These are phyloP conservation scores for Rhizoclosmatium sp. DNA, from an alignment of 192 early-diverging fungal species.

Conservation along the genomic window DNA sequence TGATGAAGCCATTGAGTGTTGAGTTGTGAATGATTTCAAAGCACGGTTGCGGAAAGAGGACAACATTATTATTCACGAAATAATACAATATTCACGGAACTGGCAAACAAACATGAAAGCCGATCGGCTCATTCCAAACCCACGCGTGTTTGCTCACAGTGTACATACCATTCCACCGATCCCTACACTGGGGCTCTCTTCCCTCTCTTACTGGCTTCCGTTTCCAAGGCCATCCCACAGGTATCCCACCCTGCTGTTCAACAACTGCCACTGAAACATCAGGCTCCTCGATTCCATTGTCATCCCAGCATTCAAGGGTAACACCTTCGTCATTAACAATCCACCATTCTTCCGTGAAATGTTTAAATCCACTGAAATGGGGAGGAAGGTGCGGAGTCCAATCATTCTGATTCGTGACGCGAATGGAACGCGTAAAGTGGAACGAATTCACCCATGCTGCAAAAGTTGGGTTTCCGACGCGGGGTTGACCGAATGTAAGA, in stretches of 20 bases:
- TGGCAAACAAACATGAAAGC: constrained; percentile 28
- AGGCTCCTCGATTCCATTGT: constrained; percentile 31
- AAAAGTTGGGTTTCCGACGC: constrained; percentile 47
- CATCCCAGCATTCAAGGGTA: constrained; percentile 37
- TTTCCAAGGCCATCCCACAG: neutral
- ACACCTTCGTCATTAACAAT: constrained; percentile 39
- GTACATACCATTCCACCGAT: constrained; percentile 30
- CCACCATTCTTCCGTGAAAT: constrained; percentile 42
- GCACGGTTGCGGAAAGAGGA: too few species aligned
- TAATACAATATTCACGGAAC: neutral
- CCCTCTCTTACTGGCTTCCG: neutral
- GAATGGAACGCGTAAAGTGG: constrained; percentile 7
- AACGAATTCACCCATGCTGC: constrained; percentile 29
- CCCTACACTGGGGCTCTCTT: constrained; percentile 8
- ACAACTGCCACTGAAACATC: neutral
- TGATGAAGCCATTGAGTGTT: too few species aligned
- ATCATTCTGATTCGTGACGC: constrained; percentile 46
- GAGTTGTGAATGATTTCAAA: too few species aligned
- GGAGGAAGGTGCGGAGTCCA: constrained; percentile 49
- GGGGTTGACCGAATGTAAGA: constrained; percentile 46
- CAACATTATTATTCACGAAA: neutral
- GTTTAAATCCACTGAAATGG: constrained; percentile 42
- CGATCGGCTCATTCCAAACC: constrained; percentile 33
- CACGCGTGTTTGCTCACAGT: constrained; percentile 20
- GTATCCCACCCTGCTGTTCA: neutral